Evolutionary conservation across 2,329 filamentous ascomycete species (phyloP), one percentile per base, ranked within the genome.

Genomic region (Fusarium illudens): DNA sequence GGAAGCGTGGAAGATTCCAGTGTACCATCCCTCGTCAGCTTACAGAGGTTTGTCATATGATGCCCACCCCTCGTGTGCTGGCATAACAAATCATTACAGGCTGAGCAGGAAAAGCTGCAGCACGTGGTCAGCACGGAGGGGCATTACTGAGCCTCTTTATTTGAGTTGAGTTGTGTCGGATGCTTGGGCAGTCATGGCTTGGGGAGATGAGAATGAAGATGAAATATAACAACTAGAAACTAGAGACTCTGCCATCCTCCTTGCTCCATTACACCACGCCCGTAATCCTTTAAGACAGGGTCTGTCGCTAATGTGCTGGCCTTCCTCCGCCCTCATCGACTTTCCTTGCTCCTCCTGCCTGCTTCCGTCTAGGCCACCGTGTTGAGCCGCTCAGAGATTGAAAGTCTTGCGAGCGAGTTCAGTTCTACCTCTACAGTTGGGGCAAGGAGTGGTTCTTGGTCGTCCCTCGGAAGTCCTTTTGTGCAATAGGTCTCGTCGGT

Each of bases 1-100:
- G 39, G 50, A 55, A 50, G 6, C 50, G 58, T 55, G 50, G 58
- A 20, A 37, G 50, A 29, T 60, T 60, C n/a, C 58, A 55, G 2
- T 56, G 58, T n/a, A 49, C 33, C 2, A 50, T 50, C 17, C 58
- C 50, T 2, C 46, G 58, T 42, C 6, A 37, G 1, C n/a, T 60
- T 10, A 60, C 58, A 15, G 50, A 55, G 46, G 58, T 60, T 20
- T 20, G 58, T 49, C 8, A 33, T 29, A 9, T 4, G 15, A 29
- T 33, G 2, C 15, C 4, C 20, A 32, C 3, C 17, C n/a, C 17
- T 6, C 6, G 17, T 27, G 5, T 22, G 4, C 11, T 12, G 15
- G 11, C 1, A 19, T 58, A 20, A 57, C 36, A 15, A 10, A 52
- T 33, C 3, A 8, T 15, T 19, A 11, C 4, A 61, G 59, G 44